Conservation (phyloP, 495 filamentous ascomycete species). For the Aspergillus homomorphus region DNA sequence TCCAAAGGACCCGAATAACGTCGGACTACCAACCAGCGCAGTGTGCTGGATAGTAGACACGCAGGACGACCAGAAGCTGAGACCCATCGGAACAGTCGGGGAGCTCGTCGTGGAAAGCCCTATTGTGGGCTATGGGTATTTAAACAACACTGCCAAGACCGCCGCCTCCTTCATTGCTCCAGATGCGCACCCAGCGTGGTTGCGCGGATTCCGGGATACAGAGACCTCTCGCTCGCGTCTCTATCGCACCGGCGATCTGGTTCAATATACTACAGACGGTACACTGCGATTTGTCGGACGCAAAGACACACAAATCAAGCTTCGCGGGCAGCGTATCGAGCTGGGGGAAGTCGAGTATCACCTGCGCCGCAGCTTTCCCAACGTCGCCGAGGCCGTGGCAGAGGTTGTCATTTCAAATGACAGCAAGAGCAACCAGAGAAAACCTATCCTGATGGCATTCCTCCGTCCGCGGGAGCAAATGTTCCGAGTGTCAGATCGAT, state of each 20-base stretch:
- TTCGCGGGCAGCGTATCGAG: slow-evolving; percentile 45
- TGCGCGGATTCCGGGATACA: slow-evolving; percentile 16
- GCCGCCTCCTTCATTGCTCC: slow-evolving; percentile 30
- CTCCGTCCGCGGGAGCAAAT: background rate
- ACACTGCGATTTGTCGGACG: slow-evolving; percentile 17
- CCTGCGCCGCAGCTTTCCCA: background rate
- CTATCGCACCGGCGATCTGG: slow-evolving; percentile 30
- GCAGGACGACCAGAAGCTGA: slow-evolving; percentile 10
- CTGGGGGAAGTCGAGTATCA: slow-evolving; percentile 37
- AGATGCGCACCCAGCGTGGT: slow-evolving; percentile 26
- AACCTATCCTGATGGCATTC: background rate
- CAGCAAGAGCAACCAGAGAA: background rate
- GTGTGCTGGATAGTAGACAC: background rate
- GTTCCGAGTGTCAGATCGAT: background rate
- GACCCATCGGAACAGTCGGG: slow-evolving; percentile 40
- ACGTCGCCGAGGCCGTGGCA: slow-evolving; percentile 5
- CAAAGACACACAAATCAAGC: slow-evolving; percentile 40
- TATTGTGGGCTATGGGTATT: slow-evolving; percentile 38
- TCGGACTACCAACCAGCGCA: background rate
- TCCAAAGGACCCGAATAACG: background rate
- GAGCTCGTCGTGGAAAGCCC: slow-evolving; percentile 48
- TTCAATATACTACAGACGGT: slow-evolving; percentile 13
- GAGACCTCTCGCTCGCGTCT: background rate
- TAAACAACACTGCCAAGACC: slow-evolving; percentile 33
- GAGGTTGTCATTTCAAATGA: background rate